Evolutionary conservation across 1,139 yeast genomes (phyloP), one percentile per base, ranked within the genome.

Genomic region (Yamadazyma epiphylla): DNA sequence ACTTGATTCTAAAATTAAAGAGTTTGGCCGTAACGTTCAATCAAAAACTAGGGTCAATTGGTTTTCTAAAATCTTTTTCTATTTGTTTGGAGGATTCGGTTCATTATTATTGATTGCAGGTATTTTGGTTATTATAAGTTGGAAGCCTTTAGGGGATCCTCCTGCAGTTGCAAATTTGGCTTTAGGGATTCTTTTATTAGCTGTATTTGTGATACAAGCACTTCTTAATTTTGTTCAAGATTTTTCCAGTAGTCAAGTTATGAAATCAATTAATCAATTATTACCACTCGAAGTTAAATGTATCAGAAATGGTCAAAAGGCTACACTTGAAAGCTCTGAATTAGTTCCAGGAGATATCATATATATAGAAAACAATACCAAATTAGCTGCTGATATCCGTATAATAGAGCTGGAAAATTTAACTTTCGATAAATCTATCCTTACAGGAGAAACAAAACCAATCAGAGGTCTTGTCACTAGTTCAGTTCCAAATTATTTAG

Each of bases 11-110:
- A 42, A 43, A 20, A 29, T 32, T n/a, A 49, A 49, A 32, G 33
- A 38, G 12, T 58, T 48, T 39, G 77, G 76, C 15, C 35, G 36
- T 3, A 70, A 70, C 36, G 41, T 52, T 28, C 68, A 64, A 31
- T 46, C 64, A n/a, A 60, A 61, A 32, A 70, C 70, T 8, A 57
- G 58, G 9, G 46, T 55, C 4, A 55, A 61, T 19, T 46, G 58
- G 31, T 31, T 55, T 21, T 56, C 46, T 41, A 64, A 57, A 40
- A 32, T 64, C 3, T 53, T 66, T 29, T 39, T 53, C 35, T 67
- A 72, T 45, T 51, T 65, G 31, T 72, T 72, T 51, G 75, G 77
- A 32, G 77, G 78, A 3, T 72, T 72, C 45, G 76, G 79, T 23
- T 43, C 58, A 1, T 49, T 73, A 28, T 53, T 73, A 27, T 48